These are phyloP conservation scores for Boletellus dicymbophilus DNA, from an alignment of 1,284 basidiomycete species.

Conservation along the genomic window DNA sequence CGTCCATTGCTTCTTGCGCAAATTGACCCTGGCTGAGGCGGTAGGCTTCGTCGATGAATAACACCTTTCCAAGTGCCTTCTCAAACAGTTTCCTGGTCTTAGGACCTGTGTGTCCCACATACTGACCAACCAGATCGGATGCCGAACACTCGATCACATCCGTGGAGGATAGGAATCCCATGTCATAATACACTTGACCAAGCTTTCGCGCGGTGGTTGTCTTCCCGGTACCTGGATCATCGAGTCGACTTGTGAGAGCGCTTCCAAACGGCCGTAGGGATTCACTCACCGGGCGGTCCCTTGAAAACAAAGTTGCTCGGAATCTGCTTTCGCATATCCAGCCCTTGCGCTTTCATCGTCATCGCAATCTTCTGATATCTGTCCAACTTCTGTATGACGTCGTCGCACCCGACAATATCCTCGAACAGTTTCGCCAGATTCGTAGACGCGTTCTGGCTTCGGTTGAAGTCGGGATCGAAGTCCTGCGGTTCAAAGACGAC, in stretches of 20 bases:
- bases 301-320: conserved; percentile 71
- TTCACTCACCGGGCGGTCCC: conserved; percentile 60
- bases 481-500: conserved; percentile 56
- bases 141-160: conserved; percentile 66
- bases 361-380: conserved; percentile 52
- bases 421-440: conserved; percentile 59
- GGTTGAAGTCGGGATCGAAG: conserved; percentile 61
- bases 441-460: conserved; percentile 42
- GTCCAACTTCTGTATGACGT: conserved; percentile 47
- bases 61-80: conserved; percentile 59
- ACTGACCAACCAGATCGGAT: conserved; percentile 63
- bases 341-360: conserved; percentile 40
- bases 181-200: conserved; percentile 56
- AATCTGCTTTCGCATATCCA: conserved; percentile 47
- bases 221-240: conserved; percentile 37
- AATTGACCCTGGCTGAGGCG: conserved; percentile 58
- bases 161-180: conserved; percentile 56
- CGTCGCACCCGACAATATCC: conserved; percentile 59
- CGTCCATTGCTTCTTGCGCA: conserved; percentile 67
- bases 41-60: conserved; percentile 71
- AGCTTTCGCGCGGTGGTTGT: conserved; percentile 44
- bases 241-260: background rate
- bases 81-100: conserved; percentile 58
- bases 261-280: conserved; percentile 12
- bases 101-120: conserved; percentile 66